phyloP scores from a whole-genome alignment of 2,329 filamentous ascomycete genomes.

The Pseudogymnoascus sp. region DNA sequence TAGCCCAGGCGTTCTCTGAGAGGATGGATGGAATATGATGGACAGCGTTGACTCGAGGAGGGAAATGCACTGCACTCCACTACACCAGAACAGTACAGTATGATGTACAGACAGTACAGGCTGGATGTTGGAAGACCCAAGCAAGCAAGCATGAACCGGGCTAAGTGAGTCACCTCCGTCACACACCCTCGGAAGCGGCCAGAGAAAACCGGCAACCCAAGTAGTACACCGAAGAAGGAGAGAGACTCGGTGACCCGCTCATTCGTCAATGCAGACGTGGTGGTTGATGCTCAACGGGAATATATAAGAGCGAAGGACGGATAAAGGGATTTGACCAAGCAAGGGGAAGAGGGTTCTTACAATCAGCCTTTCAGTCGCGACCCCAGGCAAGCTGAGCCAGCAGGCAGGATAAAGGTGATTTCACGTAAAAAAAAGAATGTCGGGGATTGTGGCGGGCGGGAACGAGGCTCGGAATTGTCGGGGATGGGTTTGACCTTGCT shows the following conservation, averaged over 20 bases:
- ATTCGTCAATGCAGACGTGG: neutral
- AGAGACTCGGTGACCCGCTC: slow-evolving; percentile 1
- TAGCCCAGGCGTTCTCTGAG: slow-evolving; percentile 3
- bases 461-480: neutral
- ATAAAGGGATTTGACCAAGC: neutral
- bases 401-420: neutral
- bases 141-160: neutral
- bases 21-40: neutral
- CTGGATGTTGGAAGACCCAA: slow-evolving; percentile 1
- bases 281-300: neutral
- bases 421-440: neutral
- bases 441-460: neutral
- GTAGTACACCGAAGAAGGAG: neutral
- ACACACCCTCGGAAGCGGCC: slow-evolving; percentile 3
- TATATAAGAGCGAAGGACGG: neutral
- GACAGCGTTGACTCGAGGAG: neutral
- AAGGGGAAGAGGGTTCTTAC: neutral
- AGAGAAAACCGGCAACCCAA: neutral
- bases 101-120: slow-evolving; percentile 1
- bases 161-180: slow-evolving; percentile 1
- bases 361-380: neutral
- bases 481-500: neutral
- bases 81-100: neutral
- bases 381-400: neutral
- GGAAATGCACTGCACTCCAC: slow-evolving; percentile 3